phyloP scores from a whole-genome alignment of 441 rosid genomes.

The Populus trichocarpa region DNA sequence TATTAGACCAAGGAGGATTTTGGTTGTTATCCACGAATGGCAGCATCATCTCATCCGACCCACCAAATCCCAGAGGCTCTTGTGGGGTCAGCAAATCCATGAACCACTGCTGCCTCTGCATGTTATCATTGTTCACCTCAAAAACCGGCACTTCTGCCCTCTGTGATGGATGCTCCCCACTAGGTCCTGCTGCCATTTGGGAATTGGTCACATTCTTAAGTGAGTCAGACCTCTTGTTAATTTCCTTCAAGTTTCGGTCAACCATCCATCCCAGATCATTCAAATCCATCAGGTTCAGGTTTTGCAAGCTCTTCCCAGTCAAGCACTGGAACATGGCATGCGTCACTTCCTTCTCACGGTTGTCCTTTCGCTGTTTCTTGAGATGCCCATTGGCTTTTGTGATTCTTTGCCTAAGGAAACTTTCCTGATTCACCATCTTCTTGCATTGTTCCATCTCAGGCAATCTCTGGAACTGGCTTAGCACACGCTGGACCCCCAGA shows the following conservation, averaged over 20 bases:
- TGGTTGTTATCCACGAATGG: conserved; percentile 20
- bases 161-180: not conserved
- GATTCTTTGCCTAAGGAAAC: conserved; percentile 39
- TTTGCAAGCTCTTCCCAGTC: conserved; percentile 10
- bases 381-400: conserved; percentile 27
- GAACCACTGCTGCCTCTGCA: conserved; percentile 27
- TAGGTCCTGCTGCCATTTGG: not conserved
- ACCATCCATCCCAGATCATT: conserved; percentile 34
- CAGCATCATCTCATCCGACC: conserved; percentile 16
- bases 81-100: conserved; percentile 23
- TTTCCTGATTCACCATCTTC: conserved; percentile 55
- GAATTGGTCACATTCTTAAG: not conserved
- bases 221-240: conserved; percentile 9
- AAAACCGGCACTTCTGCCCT: not conserved
- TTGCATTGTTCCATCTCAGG: conserved; percentile 45
- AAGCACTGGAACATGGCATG: conserved; percentile 41
- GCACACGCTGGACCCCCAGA: conserved; percentile 22
- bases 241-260: conserved; percentile 29
- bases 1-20: conserved; percentile 16
- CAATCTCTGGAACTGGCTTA: conserved; percentile 37
- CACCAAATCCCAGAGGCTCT: conserved; percentile 17
- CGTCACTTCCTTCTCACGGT: conserved; percentile 36
- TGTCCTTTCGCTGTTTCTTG: conserved; percentile 38
- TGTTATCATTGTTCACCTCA: conserved; percentile 11
- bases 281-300: conserved; percentile 28